These are phyloP conservation scores for Cercospora canescens DNA, from an alignment of 2,329 filamentous ascomycete genomes.

Conservation along the genomic window DNA sequence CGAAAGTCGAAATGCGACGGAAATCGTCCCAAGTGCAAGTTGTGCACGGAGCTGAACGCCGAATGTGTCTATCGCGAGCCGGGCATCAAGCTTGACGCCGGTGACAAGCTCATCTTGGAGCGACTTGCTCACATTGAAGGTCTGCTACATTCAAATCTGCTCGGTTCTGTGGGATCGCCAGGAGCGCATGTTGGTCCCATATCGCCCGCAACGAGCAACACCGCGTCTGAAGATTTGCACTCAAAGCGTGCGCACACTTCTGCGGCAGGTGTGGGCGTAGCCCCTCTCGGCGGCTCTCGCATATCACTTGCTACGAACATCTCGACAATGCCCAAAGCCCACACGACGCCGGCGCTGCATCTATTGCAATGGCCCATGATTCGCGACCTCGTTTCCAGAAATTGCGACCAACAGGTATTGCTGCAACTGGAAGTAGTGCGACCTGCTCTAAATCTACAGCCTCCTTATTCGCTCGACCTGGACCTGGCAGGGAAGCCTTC, in stretches of 20 bases:
- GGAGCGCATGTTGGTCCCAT: slow-evolving; percentile 23
- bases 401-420: slow-evolving; percentile 78
- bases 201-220: slow-evolving; percentile 52
- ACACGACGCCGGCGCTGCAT: slow-evolving; percentile 78
- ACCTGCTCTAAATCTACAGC: slow-evolving; percentile 64
- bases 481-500: slow-evolving; percentile 41
- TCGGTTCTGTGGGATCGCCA: slow-evolving; percentile 27
- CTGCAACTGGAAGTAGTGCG: slow-evolving; percentile 79
- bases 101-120: slow-evolving; percentile 82
- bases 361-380: slow-evolving; percentile 80
- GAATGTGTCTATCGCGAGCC: slow-evolving; percentile 84
- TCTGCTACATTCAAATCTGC: slow-evolving; percentile 70
- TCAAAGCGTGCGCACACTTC: slow-evolving; percentile 37
- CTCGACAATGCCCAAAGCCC: slow-evolving; percentile 81
- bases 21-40: slow-evolving; percentile 74
- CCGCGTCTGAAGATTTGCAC: slow-evolving; percentile 42
- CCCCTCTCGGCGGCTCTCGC: slow-evolving; percentile 60
- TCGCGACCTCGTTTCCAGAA: slow-evolving; percentile 71
- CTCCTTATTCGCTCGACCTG: slow-evolving; percentile 47
- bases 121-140: slow-evolving; percentile 75
- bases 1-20: slow-evolving; percentile 38
- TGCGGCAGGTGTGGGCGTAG: slow-evolving; percentile 37
- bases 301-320: slow-evolving; percentile 72
- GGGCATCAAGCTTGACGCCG: slow-evolving; percentile 82
- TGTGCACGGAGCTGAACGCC: slow-evolving; percentile 78